Evolutionary conservation across 805 yeast species (phyloP).

Genomic region (Candida ipomoeae): DNA sequence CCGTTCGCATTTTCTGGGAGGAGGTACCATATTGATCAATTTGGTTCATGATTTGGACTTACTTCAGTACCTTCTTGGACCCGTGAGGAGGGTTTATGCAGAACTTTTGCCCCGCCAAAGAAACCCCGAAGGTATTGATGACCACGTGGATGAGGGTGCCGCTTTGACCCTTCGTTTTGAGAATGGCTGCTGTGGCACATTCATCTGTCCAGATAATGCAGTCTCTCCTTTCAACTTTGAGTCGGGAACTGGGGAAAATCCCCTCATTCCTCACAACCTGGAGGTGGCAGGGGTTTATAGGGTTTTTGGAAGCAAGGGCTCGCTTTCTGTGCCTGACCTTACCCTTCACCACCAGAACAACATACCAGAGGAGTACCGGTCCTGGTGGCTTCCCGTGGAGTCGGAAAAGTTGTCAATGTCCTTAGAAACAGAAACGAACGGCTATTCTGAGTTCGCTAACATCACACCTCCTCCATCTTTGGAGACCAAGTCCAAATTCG

Average conservation of each 20-base stretch:
- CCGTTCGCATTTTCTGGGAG: constrained; percentile 31
- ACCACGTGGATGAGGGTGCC: constrained; percentile 41
- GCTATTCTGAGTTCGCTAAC: background rate
- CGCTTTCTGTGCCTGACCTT: constrained; percentile 39
- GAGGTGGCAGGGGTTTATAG: constrained; percentile 34
- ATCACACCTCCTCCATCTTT: constrained; percentile 33
- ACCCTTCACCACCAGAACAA: constrained; percentile 32
- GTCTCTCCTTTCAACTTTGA: constrained; percentile 40
- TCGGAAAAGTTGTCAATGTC: constrained; percentile 18
- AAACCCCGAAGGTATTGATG: constrained; percentile 12
- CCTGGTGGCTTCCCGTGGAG: constrained; percentile 29
- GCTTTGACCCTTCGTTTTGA: constrained; percentile 35
- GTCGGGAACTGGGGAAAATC: constrained; percentile 42
- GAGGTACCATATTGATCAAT: constrained; percentile 39
- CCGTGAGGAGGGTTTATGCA: constrained; percentile 36
- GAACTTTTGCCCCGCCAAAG: constrained; percentile 34
- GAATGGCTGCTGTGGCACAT: constrained; percentile 38
- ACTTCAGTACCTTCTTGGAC: constrained; percentile 38
- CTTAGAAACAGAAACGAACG: background rate
- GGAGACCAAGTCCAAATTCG: constrained; percentile 18
- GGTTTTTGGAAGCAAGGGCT: constrained; percentile 37
- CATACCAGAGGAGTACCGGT: constrained; percentile 16
- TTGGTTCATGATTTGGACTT: constrained; percentile 41
- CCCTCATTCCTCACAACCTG: constrained; percentile 32
- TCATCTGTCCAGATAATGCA: constrained; percentile 40